These are phyloP conservation scores for Aspergillus floridensis DNA, from an alignment of 2,329 filamentous ascomycete genomes.

Conservation along the genomic window DNA sequence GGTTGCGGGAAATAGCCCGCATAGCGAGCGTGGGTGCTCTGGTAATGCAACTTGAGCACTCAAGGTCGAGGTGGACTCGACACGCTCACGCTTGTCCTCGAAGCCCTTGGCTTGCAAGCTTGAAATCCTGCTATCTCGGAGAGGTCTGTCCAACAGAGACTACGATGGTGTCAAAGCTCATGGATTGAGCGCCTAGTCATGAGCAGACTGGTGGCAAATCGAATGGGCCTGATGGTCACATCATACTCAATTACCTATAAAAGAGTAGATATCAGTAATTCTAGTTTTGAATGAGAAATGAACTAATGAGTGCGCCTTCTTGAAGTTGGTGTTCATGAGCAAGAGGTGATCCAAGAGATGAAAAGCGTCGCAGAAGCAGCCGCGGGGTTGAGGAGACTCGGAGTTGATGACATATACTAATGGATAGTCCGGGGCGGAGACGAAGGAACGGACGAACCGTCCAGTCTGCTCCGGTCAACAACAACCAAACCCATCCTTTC, in stretches of 20 bases:
- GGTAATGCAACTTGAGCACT: not conserved
- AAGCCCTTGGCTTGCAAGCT: not conserved
- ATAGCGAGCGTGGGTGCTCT: not conserved
- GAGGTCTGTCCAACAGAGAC: not conserved
- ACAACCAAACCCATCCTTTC: conserved; percentile 1
- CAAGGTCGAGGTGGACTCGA: not conserved
- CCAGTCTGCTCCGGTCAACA: not conserved
- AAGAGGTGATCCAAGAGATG: no score
- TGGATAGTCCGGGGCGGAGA: not conserved
- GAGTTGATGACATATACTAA: conserved; percentile 34
- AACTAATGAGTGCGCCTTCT: not conserved
- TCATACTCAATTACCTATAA: not conserved
- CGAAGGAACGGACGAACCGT: not conserved
- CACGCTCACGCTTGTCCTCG: not conserved
- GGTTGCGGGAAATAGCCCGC: not conserved
- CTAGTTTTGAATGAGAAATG: not conserved
- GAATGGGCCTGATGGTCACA: not conserved
- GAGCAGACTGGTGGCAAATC: not conserved
- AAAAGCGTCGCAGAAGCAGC: not conserved
- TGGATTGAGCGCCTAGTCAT: not conserved
- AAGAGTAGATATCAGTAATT: not conserved
- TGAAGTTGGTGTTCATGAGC: not conserved
- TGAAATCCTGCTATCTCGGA: no score
- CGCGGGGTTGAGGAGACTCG: not conserved
- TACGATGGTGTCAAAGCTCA: not conserved